Conservation (phyloP, 2,329 filamentous ascomycete species). For the Hypoxylon sp. region DNA sequence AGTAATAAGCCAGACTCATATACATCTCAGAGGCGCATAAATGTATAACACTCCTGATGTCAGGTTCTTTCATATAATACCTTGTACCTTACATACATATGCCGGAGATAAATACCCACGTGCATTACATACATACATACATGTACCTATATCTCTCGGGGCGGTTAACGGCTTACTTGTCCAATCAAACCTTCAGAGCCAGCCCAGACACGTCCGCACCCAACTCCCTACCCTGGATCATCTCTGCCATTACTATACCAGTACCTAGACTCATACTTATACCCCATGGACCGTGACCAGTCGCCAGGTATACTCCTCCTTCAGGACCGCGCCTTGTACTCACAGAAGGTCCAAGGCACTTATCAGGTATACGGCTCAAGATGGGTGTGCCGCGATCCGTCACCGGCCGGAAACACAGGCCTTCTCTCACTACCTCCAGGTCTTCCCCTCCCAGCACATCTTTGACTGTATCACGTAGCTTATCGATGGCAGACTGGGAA, state of each 20-base stretch:
- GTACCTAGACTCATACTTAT: slow-evolving; percentile 76
- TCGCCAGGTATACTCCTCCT: slow-evolving; percentile 78
- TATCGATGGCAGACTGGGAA: slow-evolving; percentile 62
- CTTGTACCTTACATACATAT: neutral
- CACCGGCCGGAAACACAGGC: slow-evolving; percentile 81
- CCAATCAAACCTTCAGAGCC: slow-evolving; percentile 49
- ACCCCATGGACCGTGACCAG: slow-evolving; percentile 84
- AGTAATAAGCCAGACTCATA: too few species aligned
- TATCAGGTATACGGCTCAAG: slow-evolving; percentile 70
- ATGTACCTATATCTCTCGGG: neutral
- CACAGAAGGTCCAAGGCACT: slow-evolving; percentile 65
- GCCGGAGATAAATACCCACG: neutral
- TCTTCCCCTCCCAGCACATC: slow-evolving; percentile 63
- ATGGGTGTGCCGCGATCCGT: slow-evolving; percentile 75
- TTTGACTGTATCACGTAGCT: slow-evolving; percentile 64
- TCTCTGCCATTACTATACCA: slow-evolving; percentile 78
- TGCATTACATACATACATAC: neutral
- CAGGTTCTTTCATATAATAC: neutral
- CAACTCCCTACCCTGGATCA: slow-evolving; percentile 71
- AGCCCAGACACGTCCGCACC: slow-evolving; percentile 73
- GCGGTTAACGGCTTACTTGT: neutral
- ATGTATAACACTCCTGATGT: too few species aligned
- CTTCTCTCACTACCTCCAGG: slow-evolving; percentile 74
- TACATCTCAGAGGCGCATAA: too few species aligned
- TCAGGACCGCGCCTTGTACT: slow-evolving; percentile 59